Conservation (phyloP, 2,329 filamentous ascomycete species). For the Talaromyces sp. region DNA sequence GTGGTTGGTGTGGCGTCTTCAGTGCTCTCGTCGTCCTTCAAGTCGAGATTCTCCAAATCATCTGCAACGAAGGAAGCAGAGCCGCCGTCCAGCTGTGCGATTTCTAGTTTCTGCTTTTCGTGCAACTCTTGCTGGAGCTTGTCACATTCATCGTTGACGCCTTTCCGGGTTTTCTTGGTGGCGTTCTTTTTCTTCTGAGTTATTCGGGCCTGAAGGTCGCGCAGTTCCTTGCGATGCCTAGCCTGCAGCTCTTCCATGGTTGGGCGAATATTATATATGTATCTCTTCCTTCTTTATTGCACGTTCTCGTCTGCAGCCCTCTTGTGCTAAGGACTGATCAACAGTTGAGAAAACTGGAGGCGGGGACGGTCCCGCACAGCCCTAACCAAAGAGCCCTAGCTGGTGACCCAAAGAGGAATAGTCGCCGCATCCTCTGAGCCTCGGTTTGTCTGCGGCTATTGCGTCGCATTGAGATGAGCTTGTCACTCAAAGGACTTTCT, state of each 20-base stretch:
- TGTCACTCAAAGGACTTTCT: not conserved
- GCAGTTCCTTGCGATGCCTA: conserved; percentile 81
- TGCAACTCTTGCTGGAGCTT: conserved; percentile 51
- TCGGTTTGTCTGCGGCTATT: not conserved
- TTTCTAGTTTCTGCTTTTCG: conserved; percentile 48
- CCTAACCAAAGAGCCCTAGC: conserved; percentile 23
- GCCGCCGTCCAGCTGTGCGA: conserved; percentile 40
- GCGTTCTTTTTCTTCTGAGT: conserved; percentile 97
- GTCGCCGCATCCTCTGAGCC: not conserved
- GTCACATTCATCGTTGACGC: conserved; percentile 62
- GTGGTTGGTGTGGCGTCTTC: conserved; percentile 9
- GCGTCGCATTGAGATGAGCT: not conserved
- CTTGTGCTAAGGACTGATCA: not conserved
- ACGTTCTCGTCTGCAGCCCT: not conserved
- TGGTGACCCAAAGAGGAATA: conserved; percentile 16
- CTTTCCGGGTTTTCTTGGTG: conserved; percentile 71
- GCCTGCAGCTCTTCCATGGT: conserved; percentile 68
- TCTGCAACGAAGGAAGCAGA: conserved; percentile 17
- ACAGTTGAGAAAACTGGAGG: conserved; percentile 4
- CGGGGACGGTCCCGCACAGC: conserved; percentile 24
- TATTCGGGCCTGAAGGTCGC: conserved; percentile 75
- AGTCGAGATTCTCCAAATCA: conserved; percentile 25
- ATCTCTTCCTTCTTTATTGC: not conserved
- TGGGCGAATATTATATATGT: not conserved
- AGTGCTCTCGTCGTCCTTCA: conserved; percentile 22